phyloP scores from a whole-genome alignment of 352 stramenopile genomes.

The Phytophthora meadii region DNA sequence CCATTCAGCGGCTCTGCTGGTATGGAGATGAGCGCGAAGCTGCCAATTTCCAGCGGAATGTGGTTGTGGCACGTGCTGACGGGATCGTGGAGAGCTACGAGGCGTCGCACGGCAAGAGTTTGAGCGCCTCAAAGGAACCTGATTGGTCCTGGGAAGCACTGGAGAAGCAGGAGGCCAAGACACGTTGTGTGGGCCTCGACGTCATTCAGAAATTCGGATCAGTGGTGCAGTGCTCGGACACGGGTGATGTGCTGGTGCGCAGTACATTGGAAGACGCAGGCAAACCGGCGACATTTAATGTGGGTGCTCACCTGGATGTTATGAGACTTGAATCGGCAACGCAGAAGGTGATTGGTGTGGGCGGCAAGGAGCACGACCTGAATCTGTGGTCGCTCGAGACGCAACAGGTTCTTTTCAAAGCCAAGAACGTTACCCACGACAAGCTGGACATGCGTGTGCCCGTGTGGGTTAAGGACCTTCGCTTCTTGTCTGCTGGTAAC shows the following conservation, averaged over 20 bases:
- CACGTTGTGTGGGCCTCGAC: conserved; percentile 57
- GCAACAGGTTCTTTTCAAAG: conserved; percentile 77
- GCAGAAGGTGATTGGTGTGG: conserved; percentile 72
- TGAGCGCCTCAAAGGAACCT: conserved; percentile 38
- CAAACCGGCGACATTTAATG: conserved; percentile 62
- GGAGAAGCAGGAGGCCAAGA: conserved; percentile 19
- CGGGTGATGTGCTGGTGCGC: conserved; percentile 61
- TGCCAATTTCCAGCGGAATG: conserved; percentile 45
- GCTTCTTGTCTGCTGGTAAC: conserved; percentile 60
- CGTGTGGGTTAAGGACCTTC: conserved; percentile 89
- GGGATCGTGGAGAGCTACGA: conserved; percentile 75
- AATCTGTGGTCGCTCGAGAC: conserved; percentile 86
- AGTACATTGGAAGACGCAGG: conserved; percentile 49
- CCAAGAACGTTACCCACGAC: conserved; percentile 89
- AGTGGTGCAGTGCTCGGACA: conserved; percentile 70
- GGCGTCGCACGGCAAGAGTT: conserved; percentile 44
- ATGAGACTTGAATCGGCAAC: conserved; percentile 58
- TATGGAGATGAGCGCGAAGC: conserved; percentile 58
- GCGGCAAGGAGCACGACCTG: conserved; percentile 86
- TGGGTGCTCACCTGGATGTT: conserved; percentile 52
- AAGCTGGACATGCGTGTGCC: conserved; percentile 89
- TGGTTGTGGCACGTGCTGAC: conserved; percentile 67
- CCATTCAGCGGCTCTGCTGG: conserved; percentile 67
- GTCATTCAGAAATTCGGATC: conserved; percentile 68
- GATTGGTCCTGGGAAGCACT: conserved; percentile 55